A percentile compares a stretch with the other conserved stretches of the same genome.
phyloP scores from a whole-genome alignment of 192 early-diverging fungal species.

The Powellomyces hirtus region DNA sequence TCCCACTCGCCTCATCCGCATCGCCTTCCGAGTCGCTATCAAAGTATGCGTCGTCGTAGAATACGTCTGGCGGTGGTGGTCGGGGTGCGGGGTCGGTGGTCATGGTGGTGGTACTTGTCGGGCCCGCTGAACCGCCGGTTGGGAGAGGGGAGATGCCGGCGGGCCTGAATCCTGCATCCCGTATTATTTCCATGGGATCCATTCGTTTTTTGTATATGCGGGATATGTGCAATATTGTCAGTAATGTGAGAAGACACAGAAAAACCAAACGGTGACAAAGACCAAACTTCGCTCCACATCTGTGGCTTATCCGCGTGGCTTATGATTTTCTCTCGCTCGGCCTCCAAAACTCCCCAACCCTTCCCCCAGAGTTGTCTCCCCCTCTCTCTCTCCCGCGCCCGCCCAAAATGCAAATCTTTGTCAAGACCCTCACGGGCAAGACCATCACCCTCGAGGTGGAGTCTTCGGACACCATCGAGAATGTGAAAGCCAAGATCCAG shows the following conservation, averaged over 20 bases:
- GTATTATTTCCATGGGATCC: too few species aligned
- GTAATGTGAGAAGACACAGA: too few species aligned
- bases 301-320: too few species aligned
- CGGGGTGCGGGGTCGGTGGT: neutral
- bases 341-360: too few species aligned
- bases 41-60: slow-evolving; percentile 13
- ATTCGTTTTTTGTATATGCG: too few species aligned
- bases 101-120: neutral
- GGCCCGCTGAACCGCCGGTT: too few species aligned
- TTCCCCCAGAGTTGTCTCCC: slow-evolving; percentile 69
- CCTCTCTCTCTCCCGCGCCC: slow-evolving; percentile 59
- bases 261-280: too few species aligned
- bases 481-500: slow-evolving; percentile 64
- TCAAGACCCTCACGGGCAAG: slow-evolving; percentile 91
- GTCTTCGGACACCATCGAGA: slow-evolving; percentile 74
- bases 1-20: neutral
- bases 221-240: too few species aligned
- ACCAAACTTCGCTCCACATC: too few species aligned
- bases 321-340: too few species aligned
- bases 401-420: slow-evolving; percentile 69
- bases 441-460: slow-evolving; percentile 75
- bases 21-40: slow-evolving; percentile 10
- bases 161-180: too few species aligned
- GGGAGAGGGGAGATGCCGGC: too few species aligned
- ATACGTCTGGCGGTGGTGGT: neutral